Evolutionary conservation across 2,329 filamentous ascomycete genomes (phyloP), one percentile per base, ranked within the genome.

Genomic region (Sarocladium strictum): DNA sequence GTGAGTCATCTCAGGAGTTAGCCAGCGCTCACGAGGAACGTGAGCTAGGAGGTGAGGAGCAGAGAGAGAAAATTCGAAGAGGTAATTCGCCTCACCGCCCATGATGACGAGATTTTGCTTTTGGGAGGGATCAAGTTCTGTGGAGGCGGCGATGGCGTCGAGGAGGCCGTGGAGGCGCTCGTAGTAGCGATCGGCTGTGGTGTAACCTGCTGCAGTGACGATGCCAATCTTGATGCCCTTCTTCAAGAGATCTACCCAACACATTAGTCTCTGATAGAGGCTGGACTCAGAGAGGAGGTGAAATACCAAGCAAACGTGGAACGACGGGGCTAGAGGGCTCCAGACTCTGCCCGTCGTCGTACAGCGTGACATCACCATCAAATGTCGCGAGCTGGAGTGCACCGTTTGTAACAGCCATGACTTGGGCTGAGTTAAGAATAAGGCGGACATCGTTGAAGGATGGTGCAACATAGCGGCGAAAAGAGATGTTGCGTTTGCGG

Each of bases 391-490:
- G 80, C 62, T 94, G 85, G 9, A 97, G 78, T 3, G 83, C 80
- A 21, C 87, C 86, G 23, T 83, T 83, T 15, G 90, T 87, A n/a
- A 97, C 82, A 37, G 90, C 90, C 85, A 97, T 91, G 57, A 93
- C 79, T 71, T 99, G 94, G 17, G 94, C 92, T 37, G 94, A 94
- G 72, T 99, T 99, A 61, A 99, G 82, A 53, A 96, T 87, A 23
- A 97, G 78, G 2, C 94, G 85, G 56, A 99, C 85, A 67, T 99
- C 94, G 72, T 99, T 99, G 79, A 99, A 99, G 1, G 90, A 96
- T 0, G 94, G 94, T 1, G 93, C 89, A 2, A 99, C 94, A 67
- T 97, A 97, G 57, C 94, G 86, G 23, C 94, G 81, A 1, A 87
- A 90, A 26, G 90, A 96, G 64, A 99, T 99, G 69, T 86, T 88